Evolutionary conservation across 169 alveolate species (phyloP), one percentile per base, ranked within the genome.

Genomic region (Cryptosporidium parvum): DNA sequence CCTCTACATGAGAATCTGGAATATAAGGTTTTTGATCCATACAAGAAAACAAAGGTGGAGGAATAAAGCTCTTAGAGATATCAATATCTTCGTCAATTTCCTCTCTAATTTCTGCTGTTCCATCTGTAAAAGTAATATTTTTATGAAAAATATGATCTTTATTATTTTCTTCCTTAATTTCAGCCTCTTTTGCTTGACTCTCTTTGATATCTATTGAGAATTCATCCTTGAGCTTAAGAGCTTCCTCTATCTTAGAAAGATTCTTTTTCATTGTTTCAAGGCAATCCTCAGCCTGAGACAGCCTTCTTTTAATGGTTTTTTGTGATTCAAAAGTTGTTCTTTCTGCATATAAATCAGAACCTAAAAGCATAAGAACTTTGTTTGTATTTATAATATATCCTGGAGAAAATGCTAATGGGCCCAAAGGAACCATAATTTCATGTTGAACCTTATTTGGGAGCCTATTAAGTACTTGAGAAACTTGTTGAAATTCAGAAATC

Each of bases 371-470:
- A 3, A 80, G 48, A 26, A 80, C 75, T 31, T 80, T 59, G 67
- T 80, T 80, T 16, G 89, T 80, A 45, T 80, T 80, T 23, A 65
- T 35, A 8, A 80, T 80, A 35, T 80, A 65, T 3, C 89, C 89
- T 3, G 68, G 67, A 1, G 75, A 35, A 80, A 80, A 80, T 48
- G 89, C 89, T 16, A 80, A 44, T 5, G 89, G 89, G 9, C 89
- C 89, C 53, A 80, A 23, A 14, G 89, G 89, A 18, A 80, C 89
- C 89, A 80, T 80, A 26, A 80, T 59, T 62, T 80, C 89, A 48
- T 80, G 89, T 42, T 80, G 80, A 6, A 62, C 68, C 56, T 80
- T 80, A 26, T 62, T 48, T 18, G 89, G 80, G 14, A 80, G 62
- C 18, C 75, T 37, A 1, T 65, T 44, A 3, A 80, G 48, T 16